phyloP scores from a whole-genome alignment of 2,329 filamentous ascomycete species.

The Keithomyces neogunnii region DNA sequence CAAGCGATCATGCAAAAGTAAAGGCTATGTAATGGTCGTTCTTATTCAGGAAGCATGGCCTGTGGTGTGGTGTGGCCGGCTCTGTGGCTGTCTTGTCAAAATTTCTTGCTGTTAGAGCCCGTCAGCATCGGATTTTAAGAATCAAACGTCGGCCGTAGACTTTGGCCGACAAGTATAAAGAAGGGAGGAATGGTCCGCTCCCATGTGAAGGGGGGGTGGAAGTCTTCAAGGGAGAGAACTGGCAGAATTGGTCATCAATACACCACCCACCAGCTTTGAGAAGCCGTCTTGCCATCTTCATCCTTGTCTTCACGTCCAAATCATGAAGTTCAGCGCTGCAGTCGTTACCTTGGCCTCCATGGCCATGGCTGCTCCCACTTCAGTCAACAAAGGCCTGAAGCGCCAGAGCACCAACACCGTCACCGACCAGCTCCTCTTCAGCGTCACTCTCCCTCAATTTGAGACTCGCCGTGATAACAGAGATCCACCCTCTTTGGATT shows the following conservation, averaged over 20 bases:
- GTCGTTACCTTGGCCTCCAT: constrained; percentile 15
- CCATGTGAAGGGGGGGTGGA: too few relatives aligned
- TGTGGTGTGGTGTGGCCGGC: background rate
- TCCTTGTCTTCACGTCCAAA: background rate
- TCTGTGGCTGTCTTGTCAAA: background rate
- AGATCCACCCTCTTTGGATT: constrained; percentile 30
- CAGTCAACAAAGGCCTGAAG: constrained; percentile 4
- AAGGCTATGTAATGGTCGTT: background rate
- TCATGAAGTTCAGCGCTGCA: constrained; percentile 23
- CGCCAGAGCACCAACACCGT: constrained; percentile 18
- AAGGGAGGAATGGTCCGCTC: too few relatives aligned
- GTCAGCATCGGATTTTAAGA: too few relatives aligned
- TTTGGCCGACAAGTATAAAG: too few relatives aligned
- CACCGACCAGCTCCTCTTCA: constrained; percentile 41
- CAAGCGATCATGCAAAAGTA: background rate
- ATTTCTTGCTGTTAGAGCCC: background rate
- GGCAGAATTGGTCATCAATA: too few relatives aligned
- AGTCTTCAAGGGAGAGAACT: background rate
- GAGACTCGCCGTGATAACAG: constrained; percentile 27
- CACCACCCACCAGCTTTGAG: too few relatives aligned
- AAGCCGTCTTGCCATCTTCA: background rate
- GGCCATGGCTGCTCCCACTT: constrained; percentile 15
- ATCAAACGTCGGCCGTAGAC: too few relatives aligned
- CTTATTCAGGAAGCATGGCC: background rate
- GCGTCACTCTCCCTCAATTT: constrained; percentile 32